phyloP scores from a whole-genome alignment of 1,284 basidiomycete species.

The Golubevia pallescens region DNA sequence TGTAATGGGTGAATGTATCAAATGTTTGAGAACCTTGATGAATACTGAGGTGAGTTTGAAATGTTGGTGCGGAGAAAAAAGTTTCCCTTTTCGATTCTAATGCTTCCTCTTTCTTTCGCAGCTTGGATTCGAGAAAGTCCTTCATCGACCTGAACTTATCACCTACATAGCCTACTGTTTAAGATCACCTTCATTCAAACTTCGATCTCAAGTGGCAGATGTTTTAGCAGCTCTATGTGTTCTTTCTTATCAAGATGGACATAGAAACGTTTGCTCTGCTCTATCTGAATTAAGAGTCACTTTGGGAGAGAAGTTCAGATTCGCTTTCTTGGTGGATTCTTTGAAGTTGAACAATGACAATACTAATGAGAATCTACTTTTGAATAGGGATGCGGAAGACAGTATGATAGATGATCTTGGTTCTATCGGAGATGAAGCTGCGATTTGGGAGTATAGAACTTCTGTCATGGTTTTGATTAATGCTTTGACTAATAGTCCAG shows the following conservation, averaged over 20 bases:
- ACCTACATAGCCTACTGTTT: conserved; percentile 78
- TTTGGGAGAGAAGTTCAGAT: conserved; percentile 79
- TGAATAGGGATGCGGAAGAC: too few species aligned
- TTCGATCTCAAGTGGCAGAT: conserved; percentile 76
- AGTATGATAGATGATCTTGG: too few species aligned
- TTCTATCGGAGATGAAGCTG: conserved; percentile 25
- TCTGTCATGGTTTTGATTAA: conserved; percentile 79
- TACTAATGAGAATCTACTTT: conserved; percentile 5
- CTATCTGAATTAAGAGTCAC: conserved; percentile 78
- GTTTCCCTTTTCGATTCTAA: too few species aligned
- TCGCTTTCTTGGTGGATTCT: conserved; percentile 76
- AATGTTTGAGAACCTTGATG: conserved; percentile 79
- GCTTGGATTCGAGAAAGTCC: conserved; percentile 76
- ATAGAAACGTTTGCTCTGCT: conserved; percentile 76
- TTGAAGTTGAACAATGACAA: conserved; percentile 11
- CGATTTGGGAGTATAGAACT: conserved; percentile 79
- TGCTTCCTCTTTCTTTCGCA: conserved; percentile 46
- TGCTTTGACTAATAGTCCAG: conserved; percentile 78
- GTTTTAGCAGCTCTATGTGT: conserved; percentile 83
- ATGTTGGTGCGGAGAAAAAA: too few species aligned
- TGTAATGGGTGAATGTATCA: conserved; percentile 67
- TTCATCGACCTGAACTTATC: conserved; percentile 74
- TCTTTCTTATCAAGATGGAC: conserved; percentile 75
- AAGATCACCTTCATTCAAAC: conserved; percentile 71
- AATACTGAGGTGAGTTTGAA: conserved; percentile 82